Evolutionary conservation across 495 filamentous ascomycete genomes (phyloP), one percentile per base, ranked within the genome.

Genomic region (Penicillium simplicissimum): DNA sequence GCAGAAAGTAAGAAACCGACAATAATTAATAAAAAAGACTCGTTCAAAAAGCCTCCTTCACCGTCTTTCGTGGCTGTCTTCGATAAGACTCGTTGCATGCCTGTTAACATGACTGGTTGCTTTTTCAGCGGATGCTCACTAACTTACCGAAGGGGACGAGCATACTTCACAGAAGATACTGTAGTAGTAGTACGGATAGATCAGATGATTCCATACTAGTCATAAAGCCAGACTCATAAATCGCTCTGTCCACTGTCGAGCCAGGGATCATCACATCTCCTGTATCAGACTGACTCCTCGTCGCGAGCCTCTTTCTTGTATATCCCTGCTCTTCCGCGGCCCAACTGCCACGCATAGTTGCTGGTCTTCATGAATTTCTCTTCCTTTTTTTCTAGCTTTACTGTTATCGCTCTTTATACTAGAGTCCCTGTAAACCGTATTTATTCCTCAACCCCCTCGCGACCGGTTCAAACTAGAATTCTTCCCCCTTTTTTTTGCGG

Each of bases 1-100:
- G 0, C 6, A 8, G 45, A 9, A 49, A 49, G 45, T n/a, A 23
- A 45, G 9, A 45, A 45, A 28, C 25, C 25, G 25, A 2, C 25
- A 28, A 28, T 28, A 31, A 31, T 31, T 0, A 25, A 31, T 31
- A 5, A 31, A 45, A 45, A 17, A 45, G 42, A 45, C 19, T 21
- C 42, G 42, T 45, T 45, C 17, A 45, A 45, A 45, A 45, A 31
- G 13, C 45, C 14, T 49, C 55, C 56, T 49, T 61, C 67, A 70
- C 65, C 67, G 62, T 70, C 62, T 65, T 62, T 70, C 55, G 40
- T 43, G 40, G 21, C 35, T 15, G 35, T 9, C 34, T 9, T 34
- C 52, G 17, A 38, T 23, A 11, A 40, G 33, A 47, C 43, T 47
- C 15, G 43, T 11, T 47, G 9, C 17, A 10, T 23, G n/a, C 13